Conservation (phyloP, 306 rosid genomes). For the Luffa acutangula region DNA sequence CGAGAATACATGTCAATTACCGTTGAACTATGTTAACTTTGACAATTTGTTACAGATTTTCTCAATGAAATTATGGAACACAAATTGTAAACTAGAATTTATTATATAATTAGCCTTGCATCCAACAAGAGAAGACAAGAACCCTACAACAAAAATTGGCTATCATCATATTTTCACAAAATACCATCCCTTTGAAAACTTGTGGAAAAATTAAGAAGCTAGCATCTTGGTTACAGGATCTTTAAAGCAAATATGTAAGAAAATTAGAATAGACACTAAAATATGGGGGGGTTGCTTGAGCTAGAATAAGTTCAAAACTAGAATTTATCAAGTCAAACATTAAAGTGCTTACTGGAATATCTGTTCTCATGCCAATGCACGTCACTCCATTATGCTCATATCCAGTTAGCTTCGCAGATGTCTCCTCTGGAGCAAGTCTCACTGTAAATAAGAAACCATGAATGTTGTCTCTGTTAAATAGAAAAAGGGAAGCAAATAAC, state of each 20-base stretch:
- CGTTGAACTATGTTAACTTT: no score
- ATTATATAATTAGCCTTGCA: neutral
- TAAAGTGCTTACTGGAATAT: constrained; percentile 61
- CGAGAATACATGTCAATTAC: no score
- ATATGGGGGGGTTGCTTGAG: neutral
- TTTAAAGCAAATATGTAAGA: neutral
- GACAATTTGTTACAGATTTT: neutral
- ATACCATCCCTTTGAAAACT: neutral
- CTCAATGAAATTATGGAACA: neutral
- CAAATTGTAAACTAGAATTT: neutral
- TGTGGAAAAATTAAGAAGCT: neutral
- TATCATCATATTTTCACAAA: constrained; percentile 7
- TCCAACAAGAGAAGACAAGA: neutral
- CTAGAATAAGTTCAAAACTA: neutral
- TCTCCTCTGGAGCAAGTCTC: constrained; percentile 93
- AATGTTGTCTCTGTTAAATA: neutral
- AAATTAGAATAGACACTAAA: neutral
- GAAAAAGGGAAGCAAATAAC: neutral
- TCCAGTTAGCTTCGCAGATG: constrained; percentile 60
- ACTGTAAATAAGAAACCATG: constrained; percentile 35
- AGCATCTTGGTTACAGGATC: neutral
- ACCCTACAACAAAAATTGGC: neutral
- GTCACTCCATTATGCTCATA: constrained; percentile 83
- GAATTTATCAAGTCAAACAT: neutral
- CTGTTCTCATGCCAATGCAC: constrained; percentile 87